Conservation (phyloP, 2,329 filamentous ascomycete species). For the Nothopassalora personata region DNA sequence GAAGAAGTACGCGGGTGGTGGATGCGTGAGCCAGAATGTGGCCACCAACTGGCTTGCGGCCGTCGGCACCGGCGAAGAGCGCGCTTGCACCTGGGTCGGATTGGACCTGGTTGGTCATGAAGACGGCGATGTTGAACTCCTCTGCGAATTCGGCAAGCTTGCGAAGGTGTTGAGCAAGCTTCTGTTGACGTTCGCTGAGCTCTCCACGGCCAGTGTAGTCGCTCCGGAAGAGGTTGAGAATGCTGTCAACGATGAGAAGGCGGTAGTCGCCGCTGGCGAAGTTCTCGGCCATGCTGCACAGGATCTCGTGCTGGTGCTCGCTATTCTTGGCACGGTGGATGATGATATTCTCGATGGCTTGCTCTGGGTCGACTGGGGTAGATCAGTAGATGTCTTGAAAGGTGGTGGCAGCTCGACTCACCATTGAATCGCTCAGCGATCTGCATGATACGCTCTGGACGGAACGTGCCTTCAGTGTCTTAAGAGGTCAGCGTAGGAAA, state of each 20-base stretch:
- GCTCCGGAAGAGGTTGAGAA: conserved; percentile 64
- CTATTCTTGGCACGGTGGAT: conserved; percentile 62
- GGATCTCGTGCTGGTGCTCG: conserved; percentile 59
- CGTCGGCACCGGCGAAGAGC: conserved; percentile 62
- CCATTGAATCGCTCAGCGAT: conserved; percentile 61
- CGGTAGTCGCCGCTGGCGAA: conserved; percentile 61
- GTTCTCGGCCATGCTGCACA: conserved; percentile 56
- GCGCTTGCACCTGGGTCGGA: conserved; percentile 64
- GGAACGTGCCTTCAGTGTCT: conserved; percentile 60
- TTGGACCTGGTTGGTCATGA: conserved; percentile 68
- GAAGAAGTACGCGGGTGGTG: conserved; percentile 59
- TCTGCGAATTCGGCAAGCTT: conserved; percentile 62
- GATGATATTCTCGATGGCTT: conserved; percentile 62
- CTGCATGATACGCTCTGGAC: conserved; percentile 61
- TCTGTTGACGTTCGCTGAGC: conserved; percentile 63
- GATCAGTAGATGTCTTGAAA: conserved; percentile 5
- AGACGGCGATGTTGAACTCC: conserved; percentile 62
- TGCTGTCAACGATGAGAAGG: conserved; percentile 63
- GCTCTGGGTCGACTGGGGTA: conserved; percentile 47
- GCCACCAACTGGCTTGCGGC: conserved; percentile 61
- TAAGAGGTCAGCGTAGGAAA: neutral
- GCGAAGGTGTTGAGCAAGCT: conserved; percentile 60
- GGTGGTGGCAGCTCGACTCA: conserved; percentile 11
- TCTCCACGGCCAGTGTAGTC: conserved; percentile 64
- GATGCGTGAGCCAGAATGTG: conserved; percentile 66